Conservation (phyloP, 768 basidiomycete species). For the Leccinum pellstonianum region DNA sequence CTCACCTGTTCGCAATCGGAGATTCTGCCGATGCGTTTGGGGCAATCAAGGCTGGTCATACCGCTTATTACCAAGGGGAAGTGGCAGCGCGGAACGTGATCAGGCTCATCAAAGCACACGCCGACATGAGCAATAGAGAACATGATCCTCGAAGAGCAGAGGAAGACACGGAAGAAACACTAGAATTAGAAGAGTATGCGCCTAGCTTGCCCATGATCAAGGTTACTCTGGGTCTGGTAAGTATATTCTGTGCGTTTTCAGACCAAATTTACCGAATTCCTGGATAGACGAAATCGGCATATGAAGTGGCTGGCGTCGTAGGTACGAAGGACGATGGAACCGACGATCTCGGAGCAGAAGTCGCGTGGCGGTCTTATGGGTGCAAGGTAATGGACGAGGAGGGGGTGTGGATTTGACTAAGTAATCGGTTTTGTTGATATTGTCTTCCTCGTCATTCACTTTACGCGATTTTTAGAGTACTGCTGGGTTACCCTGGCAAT, state of each 20-base stretch:
- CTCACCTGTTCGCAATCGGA: constrained; percentile 60
- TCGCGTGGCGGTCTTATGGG: constrained; percentile 49
- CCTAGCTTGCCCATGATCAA: constrained; percentile 57
- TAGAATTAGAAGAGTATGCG: constrained; percentile 42
- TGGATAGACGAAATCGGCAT: constrained; percentile 41
- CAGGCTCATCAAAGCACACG: constrained; percentile 36
- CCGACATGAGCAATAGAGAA: neutral
- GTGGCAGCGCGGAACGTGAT: constrained; percentile 57
- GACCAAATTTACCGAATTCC: neutral
- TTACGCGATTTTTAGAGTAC: neutral
- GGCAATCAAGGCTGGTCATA: constrained; percentile 60
- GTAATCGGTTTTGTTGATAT: neutral
- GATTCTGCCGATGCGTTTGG: constrained; percentile 66
- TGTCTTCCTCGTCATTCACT: neutral
- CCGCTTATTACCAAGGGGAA: constrained; percentile 50
- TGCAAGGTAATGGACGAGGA: constrained; percentile 35
- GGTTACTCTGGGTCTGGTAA: constrained; percentile 57
- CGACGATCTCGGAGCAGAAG: constrained; percentile 47
- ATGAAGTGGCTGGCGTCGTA: constrained; percentile 46
- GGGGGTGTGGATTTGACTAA: constrained; percentile 12
- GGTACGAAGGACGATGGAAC: constrained; percentile 43
- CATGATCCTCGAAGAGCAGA: neutral
- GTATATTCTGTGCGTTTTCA: constrained; percentile 14
- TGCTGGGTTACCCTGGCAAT: neutral
- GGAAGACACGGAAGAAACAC: neutral